phyloP scores from a whole-genome alignment of 306 rosid genomes.

The Corylus avellana region DNA sequence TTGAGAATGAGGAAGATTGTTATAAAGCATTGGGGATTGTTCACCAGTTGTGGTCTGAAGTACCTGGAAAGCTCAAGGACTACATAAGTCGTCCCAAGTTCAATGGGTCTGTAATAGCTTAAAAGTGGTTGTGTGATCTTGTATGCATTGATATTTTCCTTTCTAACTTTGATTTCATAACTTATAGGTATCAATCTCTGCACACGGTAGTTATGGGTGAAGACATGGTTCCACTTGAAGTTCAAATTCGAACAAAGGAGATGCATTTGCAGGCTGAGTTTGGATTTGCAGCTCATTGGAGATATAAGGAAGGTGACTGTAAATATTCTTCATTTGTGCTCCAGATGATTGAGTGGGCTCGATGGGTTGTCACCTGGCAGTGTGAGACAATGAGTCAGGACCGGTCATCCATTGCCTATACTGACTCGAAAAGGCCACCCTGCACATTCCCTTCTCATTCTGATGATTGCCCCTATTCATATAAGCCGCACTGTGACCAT shows the following conservation, averaged over 20 bases:
- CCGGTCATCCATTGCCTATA: slow-evolving; percentile 46
- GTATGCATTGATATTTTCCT: not conserved
- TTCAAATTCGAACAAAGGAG: slow-evolving; percentile 88
- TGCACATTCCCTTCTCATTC: slow-evolving; percentile 92
- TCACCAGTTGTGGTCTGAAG: slow-evolving; percentile 78
- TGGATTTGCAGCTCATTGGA: slow-evolving; percentile 99
- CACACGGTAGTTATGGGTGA: slow-evolving; percentile 93
- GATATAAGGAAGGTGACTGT: slow-evolving; percentile 95
- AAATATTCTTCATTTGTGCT: slow-evolving; percentile 88
- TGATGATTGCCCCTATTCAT: slow-evolving; percentile 77
- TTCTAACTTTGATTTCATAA: slow-evolving; percentile 30
- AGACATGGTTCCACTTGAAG: slow-evolving; percentile 77
- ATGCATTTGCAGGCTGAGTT: slow-evolving; percentile 98
- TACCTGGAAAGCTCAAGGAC: slow-evolving; percentile 88
- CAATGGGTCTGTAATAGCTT: slow-evolving; percentile 68
- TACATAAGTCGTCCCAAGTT: slow-evolving; percentile 76
- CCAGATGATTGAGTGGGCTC: slow-evolving; percentile 99
- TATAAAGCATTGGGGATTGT: slow-evolving; percentile 71
- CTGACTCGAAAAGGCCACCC: slow-evolving; percentile 62
- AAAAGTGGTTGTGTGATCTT: slow-evolving; percentile 5
- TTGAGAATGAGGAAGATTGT: slow-evolving; percentile 89
- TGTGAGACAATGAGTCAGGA: slow-evolving; percentile 88
- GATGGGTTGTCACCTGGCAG: slow-evolving; percentile 99
- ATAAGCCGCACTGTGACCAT: slow-evolving; percentile 58
- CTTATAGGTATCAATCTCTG: slow-evolving; percentile 75